phyloP scores from a whole-genome alignment of 176 grass and related monocot genomes.

The Tillandsia fasciculata region DNA sequence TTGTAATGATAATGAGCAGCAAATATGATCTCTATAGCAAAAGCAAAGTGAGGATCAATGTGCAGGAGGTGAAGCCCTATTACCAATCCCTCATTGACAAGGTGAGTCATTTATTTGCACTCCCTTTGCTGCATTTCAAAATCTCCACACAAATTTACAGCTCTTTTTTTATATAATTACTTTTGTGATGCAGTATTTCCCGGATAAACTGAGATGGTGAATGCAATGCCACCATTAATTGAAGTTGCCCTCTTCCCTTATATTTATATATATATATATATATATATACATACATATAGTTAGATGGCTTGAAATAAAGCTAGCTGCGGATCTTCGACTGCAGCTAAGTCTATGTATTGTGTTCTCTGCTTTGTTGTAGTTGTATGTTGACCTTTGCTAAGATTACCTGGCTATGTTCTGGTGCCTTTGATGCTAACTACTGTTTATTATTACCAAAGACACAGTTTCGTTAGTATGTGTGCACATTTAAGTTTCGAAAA shows the following conservation, averaged over 20 bases:
- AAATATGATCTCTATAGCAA: slow-evolving; percentile 41
- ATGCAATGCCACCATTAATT: neutral
- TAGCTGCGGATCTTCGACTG: neutral
- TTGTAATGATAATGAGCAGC: slow-evolving; percentile 11
- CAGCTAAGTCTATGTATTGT: no score
- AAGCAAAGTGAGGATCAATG: slow-evolving; percentile 29
- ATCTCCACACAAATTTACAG: neutral
- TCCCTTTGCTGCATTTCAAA: neutral
- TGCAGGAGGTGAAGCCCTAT: slow-evolving; percentile 36
- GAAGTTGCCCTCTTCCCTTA: neutral
- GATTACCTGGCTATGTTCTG: no score
- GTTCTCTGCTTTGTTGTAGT: no score
- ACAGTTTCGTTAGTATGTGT: no score
- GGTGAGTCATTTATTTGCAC: neutral
- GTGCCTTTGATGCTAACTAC: no score
- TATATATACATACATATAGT: neutral
- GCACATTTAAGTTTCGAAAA: no score
- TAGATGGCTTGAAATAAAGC: neutral
- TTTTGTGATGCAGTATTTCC: neutral
- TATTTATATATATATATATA: no score
- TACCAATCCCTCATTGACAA: slow-evolving; percentile 39
- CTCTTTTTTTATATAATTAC: neutral
- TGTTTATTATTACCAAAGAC: no score
- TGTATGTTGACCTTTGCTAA: no score
- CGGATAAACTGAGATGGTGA: neutral